phyloP scores from a whole-genome alignment of 768 basidiomycete genomes.

The Tubosaeta brunneosetosa region DNA sequence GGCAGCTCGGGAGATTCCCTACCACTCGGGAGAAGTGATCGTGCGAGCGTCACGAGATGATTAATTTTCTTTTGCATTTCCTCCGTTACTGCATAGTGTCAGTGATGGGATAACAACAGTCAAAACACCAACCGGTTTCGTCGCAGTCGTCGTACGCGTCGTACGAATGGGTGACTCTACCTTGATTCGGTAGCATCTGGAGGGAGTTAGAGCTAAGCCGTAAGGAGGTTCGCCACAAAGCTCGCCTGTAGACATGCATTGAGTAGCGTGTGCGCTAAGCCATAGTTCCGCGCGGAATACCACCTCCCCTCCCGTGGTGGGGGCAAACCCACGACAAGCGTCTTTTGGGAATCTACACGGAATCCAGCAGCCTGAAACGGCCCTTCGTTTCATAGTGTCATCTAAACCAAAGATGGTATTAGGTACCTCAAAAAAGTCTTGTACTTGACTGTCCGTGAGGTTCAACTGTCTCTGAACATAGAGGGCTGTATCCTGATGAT shows the following conservation, averaged over 20 bases:
- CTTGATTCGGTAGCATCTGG: slow-evolving; percentile 43
- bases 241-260: slow-evolving; percentile 35
- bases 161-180: slow-evolving; percentile 28
- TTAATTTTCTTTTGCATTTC: slow-evolving; percentile 36
- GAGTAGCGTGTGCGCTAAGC: slow-evolving; percentile 39
- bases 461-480: slow-evolving; percentile 41
- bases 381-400: background rate
- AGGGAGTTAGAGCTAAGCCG: background rate
- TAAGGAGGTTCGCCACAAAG: background rate
- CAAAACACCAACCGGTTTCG: slow-evolving; percentile 18
- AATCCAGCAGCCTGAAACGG: slow-evolving; percentile 35
- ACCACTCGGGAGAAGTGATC: slow-evolving; percentile 36
- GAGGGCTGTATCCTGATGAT: slow-evolving; percentile 37
- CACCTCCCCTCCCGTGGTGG: slow-evolving; percentile 33
- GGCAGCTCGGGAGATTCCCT: slow-evolving; percentile 29
- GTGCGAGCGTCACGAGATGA: slow-evolving; percentile 38
- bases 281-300: slow-evolving; percentile 39
- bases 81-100: slow-evolving; percentile 24
- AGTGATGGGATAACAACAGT: background rate
- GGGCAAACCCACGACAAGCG: slow-evolving; percentile 43
- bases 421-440: slow-evolving; percentile 44
- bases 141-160: slow-evolving; percentile 18
- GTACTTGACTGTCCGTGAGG: slow-evolving; percentile 36
- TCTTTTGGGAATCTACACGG: slow-evolving; percentile 37
- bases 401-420: background rate